Evolutionary conservation across 176 grass and related monocot species (phyloP).

Genomic region (Lolium multiflorum): DNA sequence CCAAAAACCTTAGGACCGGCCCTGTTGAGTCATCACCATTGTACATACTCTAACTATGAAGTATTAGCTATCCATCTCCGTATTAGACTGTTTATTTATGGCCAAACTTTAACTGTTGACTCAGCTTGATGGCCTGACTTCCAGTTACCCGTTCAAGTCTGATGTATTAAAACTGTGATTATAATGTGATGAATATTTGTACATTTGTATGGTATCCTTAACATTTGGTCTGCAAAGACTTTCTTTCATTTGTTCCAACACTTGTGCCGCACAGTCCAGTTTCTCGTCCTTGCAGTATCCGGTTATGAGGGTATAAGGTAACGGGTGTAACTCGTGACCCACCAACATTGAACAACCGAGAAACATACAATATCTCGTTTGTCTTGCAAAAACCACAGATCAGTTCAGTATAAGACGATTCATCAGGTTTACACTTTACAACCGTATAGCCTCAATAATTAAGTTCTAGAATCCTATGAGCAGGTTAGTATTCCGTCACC

Average conservation of each 20-base stretch:
- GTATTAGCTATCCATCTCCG: too few species aligned
- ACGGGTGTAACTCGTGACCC: slow-evolving; percentile 46
- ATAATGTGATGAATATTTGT: too few species aligned
- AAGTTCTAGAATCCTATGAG: slow-evolving; percentile 64
- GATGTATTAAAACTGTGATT: too few species aligned
- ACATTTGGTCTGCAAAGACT: slow-evolving; percentile 67
- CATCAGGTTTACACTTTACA: slow-evolving; percentile 44
- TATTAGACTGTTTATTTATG: too few species aligned
- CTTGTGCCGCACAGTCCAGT: slow-evolving; percentile 48
- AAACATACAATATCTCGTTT: slow-evolving; percentile 41
- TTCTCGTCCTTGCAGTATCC: slow-evolving; percentile 69
- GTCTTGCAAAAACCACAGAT: slow-evolving; percentile 52
- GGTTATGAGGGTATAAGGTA: slow-evolving; percentile 63
- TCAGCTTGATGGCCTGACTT: too few species aligned
- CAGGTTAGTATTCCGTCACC: slow-evolving; percentile 53
- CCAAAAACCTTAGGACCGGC: too few species aligned
- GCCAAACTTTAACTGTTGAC: too few species aligned
- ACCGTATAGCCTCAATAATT: slow-evolving; percentile 49
- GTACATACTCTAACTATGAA: too few species aligned
- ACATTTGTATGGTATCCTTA: too few species aligned
- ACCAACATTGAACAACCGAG: slow-evolving; percentile 37
- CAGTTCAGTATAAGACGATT: slow-evolving; percentile 67
- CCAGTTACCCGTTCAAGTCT: too few species aligned
- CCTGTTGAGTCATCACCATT: too few species aligned
- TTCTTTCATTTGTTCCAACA: slow-evolving; percentile 63